Evolutionary conservation across 2,329 filamentous ascomycete species (phyloP).

Genomic region (Clonostachys chloroleuca): DNA sequence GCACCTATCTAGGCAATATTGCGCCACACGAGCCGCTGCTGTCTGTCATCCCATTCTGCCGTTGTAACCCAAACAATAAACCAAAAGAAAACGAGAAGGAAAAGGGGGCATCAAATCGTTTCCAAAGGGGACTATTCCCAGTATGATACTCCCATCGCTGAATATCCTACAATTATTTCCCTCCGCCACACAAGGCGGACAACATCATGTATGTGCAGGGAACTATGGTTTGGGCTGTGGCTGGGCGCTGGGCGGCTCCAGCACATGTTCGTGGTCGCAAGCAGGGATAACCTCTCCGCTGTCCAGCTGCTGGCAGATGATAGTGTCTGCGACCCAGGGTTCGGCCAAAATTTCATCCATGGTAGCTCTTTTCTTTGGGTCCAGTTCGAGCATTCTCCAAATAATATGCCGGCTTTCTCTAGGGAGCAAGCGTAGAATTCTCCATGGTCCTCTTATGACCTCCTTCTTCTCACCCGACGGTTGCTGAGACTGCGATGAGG

Average conservation of each 20-base stretch:
- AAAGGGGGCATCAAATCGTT: background rate
- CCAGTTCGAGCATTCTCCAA: slow-evolving; percentile 84
- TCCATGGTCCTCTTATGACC: slow-evolving; percentile 88
- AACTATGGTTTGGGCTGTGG: slow-evolving; percentile 10
- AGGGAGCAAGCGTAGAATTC: slow-evolving; percentile 80
- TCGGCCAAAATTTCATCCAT: slow-evolving; percentile 85
- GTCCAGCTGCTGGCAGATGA: slow-evolving; percentile 77
- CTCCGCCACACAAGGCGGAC: too few relatives aligned
- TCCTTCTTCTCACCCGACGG: slow-evolving; percentile 53
- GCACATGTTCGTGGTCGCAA: slow-evolving; percentile 75
- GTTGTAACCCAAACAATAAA: background rate
- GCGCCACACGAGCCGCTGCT: too few relatives aligned
- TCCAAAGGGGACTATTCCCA: too few relatives aligned
- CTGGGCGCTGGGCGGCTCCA: slow-evolving; percentile 64
- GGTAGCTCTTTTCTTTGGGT: slow-evolving; percentile 76
- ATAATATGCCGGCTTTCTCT: slow-evolving; percentile 88
- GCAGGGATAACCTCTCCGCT: slow-evolving; percentile 67
- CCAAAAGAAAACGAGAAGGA: background rate
- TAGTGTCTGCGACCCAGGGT: slow-evolving; percentile 81
- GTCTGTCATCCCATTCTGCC: too few relatives aligned
- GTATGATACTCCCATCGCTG: too few relatives aligned
- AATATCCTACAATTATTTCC: too few relatives aligned
- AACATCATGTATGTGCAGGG: too few relatives aligned
- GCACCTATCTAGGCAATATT: too few relatives aligned
- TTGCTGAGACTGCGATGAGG: slow-evolving; percentile 8